A percentile compares a stretch with the other conserved stretches of the same genome.
These are phyloP conservation scores for Gliomastix tumulicola DNA, from an alignment of 2,329 filamentous ascomycete species.

Conservation along the genomic window DNA sequence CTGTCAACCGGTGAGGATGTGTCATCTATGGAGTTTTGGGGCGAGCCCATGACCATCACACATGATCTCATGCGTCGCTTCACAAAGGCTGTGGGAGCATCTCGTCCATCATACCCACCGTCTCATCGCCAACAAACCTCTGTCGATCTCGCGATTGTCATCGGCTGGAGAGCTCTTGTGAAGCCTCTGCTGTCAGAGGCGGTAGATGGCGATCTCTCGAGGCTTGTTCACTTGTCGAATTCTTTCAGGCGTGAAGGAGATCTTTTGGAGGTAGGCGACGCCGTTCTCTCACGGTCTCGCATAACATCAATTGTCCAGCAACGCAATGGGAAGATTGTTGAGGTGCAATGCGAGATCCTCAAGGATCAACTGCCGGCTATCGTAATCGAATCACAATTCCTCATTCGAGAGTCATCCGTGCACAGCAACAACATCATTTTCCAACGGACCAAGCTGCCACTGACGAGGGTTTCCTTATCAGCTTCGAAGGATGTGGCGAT, in stretches of 20 bases:
- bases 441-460: constrained; percentile 93
- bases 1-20: no score
- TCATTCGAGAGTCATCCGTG: constrained; percentile 87
- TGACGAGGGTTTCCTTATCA: constrained; percentile 83
- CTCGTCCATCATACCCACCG: constrained; percentile 92
- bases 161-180: constrained; percentile 97
- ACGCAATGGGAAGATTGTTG: constrained; percentile 98
- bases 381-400: constrained; percentile 97
- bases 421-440: constrained; percentile 99
- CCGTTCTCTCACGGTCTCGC: constrained; percentile 85
- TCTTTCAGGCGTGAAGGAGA: constrained; percentile 92
- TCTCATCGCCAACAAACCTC: constrained; percentile 92
- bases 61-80: constrained; percentile 95
- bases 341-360: constrained; percentile 94
- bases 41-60: constrained; percentile 80
- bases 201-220: constrained; percentile 92
- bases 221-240: constrained; percentile 94
- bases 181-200: constrained; percentile 97
- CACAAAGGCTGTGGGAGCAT: constrained; percentile 97
- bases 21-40: constrained; percentile 83
- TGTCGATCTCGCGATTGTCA: constrained; percentile 99
- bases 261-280: constrained; percentile 90
- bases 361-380: constrained; percentile 81
- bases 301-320: constrained; percentile 98
- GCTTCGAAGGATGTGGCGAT: constrained; percentile 90